Evolutionary conservation across 225 moss, liverwort and hornwort species (phyloP).

Genomic region (Thuidium tamariscinum): DNA sequence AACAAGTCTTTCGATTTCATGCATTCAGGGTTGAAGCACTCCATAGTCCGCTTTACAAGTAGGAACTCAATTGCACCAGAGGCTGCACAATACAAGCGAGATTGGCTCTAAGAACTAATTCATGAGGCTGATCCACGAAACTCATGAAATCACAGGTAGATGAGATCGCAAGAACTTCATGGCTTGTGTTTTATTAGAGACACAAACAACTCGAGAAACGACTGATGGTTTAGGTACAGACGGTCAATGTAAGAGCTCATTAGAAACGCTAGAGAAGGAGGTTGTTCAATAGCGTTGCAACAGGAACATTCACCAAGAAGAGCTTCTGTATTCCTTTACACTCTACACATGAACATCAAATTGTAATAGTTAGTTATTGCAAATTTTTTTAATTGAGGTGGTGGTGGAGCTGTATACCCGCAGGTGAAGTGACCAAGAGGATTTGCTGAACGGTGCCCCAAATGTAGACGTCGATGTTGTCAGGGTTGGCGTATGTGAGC

Average conservation of each 20-base stretch:
- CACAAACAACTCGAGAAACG: not conserved
- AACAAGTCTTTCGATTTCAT: not conserved
- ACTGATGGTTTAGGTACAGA: not conserved
- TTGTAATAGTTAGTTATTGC: not conserved
- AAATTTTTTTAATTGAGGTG: not conserved
- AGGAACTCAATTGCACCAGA: no score
- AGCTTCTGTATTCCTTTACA: not conserved
- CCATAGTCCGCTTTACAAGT: not conserved
- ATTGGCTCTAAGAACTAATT: not conserved
- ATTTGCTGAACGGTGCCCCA: constrained; percentile 46
- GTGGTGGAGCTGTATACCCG: not conserved
- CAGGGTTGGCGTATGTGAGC: constrained; percentile 44
- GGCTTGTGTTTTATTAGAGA: not conserved
- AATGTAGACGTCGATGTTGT: constrained; percentile 41
- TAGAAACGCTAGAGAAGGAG: not conserved
- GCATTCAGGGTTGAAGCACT: not conserved
- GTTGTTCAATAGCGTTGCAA: not conserved
- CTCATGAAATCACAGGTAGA: not conserved
- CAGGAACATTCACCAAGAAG: no score
- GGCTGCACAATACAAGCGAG: not conserved
- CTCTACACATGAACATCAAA: not conserved
- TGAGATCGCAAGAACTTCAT: not conserved
- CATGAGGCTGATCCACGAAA: not conserved
- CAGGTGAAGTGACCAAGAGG: constrained; percentile 4
- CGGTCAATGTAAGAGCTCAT: not conserved